Conservation (phyloP, 441 rosid genomes). For the Euphorbia corollata region DNA sequence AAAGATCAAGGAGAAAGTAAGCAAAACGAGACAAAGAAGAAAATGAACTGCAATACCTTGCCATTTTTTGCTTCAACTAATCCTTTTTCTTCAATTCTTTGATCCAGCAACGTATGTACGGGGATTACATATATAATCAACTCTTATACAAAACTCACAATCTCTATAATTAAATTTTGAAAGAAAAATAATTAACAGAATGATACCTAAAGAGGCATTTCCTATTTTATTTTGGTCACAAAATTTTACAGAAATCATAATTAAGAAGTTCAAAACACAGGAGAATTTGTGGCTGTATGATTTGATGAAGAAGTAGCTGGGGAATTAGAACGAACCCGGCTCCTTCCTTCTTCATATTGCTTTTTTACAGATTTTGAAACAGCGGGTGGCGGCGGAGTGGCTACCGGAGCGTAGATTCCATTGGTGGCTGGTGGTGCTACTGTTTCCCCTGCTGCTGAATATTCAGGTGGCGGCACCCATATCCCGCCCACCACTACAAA, state of each 20-base stretch:
- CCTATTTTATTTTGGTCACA: conserved; percentile 24
- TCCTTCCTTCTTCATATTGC: conserved; percentile 41
- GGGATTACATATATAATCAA: no score
- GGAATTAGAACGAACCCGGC: conserved; percentile 40
- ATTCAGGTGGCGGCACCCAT: conserved; percentile 71
- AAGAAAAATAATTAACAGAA: not conserved
- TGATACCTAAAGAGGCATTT: conserved; percentile 6
- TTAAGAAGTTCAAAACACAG: conserved; percentile 3
- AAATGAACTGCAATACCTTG: no score
- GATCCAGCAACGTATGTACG: no score
- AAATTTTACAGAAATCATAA: conserved; percentile 23
- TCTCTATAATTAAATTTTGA: not conserved
- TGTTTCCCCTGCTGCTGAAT: conserved; percentile 37
- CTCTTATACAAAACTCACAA: not conserved
- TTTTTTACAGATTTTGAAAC: conserved; percentile 7
- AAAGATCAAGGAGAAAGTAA: no score
- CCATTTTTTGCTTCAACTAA: no score
- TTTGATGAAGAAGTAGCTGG: conserved; percentile 66
- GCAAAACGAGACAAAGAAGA: no score
- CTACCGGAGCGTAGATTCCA: conserved; percentile 47
- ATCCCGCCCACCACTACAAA: conserved; percentile 84
- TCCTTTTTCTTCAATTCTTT: no score
- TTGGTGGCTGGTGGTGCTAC: conserved; percentile 19
- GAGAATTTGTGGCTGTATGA: conserved; percentile 53
- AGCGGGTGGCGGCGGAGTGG: conserved; percentile 24